Percentiles rank a stretch among this genome's conserved stretches.
phyloP scores from a whole-genome alignment of 179 eudicot species.

The Sideroxylon spinosum region DNA sequence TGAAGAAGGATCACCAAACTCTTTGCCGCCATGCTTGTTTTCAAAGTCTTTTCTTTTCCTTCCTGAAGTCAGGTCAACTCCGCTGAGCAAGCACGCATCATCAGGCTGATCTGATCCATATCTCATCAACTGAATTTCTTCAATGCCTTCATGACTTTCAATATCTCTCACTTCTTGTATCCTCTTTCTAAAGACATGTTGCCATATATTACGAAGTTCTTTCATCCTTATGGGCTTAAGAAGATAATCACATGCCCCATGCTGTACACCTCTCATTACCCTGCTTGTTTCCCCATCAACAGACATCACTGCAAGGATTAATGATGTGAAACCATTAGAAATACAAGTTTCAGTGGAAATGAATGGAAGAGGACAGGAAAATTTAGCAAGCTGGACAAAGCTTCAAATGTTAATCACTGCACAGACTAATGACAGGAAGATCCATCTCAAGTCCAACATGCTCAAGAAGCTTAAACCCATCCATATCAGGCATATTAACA shows the following conservation, averaged over 20 bases:
- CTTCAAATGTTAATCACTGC: constrained; percentile 7
- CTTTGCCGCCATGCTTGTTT: constrained; percentile 51
- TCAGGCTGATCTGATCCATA: constrained; percentile 47
- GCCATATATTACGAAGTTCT: constrained; percentile 96
- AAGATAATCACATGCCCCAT: constrained; percentile 87
- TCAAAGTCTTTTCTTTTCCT: constrained; percentile 76
- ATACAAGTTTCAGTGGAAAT: neutral
- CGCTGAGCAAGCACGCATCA: constrained; percentile 38
- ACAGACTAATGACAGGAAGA: constrained; percentile 95
- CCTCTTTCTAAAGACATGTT: constrained; percentile 83
- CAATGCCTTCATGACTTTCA: constrained; percentile 53
- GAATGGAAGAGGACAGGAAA: constrained; percentile 13
- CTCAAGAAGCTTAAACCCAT: constrained; percentile 94
- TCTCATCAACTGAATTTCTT: constrained; percentile 55
- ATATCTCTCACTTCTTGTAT: constrained; percentile 85
- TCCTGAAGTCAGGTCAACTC: constrained; percentile 44
- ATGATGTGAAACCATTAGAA: neutral
- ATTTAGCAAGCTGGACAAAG: neutral
- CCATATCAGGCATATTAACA: constrained; percentile 99
- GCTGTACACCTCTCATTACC: constrained; percentile 98
- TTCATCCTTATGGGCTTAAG: constrained; percentile 90
- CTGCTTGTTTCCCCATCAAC: constrained; percentile 96
- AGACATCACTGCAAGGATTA: constrained; percentile 84
- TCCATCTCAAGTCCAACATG: constrained; percentile 98
- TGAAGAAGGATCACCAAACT: constrained; percentile 47